These are phyloP conservation scores for Quercus phellos DNA, from an alignment of 331 rosid genomes.

Conservation along the genomic window DNA sequence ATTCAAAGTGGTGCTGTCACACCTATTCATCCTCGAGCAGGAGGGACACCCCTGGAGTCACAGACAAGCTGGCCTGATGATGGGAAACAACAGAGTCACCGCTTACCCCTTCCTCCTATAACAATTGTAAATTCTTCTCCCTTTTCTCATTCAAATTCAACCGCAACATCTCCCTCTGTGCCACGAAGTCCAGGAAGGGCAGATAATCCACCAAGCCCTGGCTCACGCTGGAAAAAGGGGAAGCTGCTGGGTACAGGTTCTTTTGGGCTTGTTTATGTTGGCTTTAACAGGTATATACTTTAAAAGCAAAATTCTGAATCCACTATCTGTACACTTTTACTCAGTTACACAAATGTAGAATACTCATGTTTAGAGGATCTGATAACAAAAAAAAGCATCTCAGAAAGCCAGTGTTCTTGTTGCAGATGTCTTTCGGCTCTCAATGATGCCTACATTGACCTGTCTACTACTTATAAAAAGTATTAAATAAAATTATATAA, in stretches of 20 bases:
- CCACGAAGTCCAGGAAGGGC: constrained; percentile 98
- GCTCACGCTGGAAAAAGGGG: constrained; percentile 96
- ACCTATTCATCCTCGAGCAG: constrained; percentile 90
- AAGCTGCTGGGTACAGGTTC: constrained; percentile 91
- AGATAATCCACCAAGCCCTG: constrained; percentile 74
- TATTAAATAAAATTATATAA: neutral
- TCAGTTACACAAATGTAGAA: neutral
- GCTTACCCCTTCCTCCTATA: constrained; percentile 92
- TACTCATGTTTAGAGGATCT: neutral
- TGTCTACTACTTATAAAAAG: neutral
- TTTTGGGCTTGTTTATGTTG: constrained; percentile 94
- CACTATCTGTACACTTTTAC: neutral
- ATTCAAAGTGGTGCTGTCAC: constrained; percentile 99
- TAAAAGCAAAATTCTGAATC: constrained; percentile 12
- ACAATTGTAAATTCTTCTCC: constrained; percentile 53
- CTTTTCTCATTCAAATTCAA: constrained; percentile 89
- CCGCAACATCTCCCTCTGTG: constrained; percentile 94
- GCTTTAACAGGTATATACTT: constrained; percentile 70
- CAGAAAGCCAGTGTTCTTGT: neutral
- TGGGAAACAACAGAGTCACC: constrained; percentile 86
- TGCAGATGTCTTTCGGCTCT: neutral
- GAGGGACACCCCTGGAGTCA: constrained; percentile 56
- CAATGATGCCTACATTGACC: neutral
- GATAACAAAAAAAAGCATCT: neutral
- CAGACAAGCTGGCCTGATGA: constrained; percentile 74